These are phyloP conservation scores for Pseudomicrostroma phylloplanum DNA, from an alignment of 1,284 basidiomycete species.

Conservation along the genomic window DNA sequence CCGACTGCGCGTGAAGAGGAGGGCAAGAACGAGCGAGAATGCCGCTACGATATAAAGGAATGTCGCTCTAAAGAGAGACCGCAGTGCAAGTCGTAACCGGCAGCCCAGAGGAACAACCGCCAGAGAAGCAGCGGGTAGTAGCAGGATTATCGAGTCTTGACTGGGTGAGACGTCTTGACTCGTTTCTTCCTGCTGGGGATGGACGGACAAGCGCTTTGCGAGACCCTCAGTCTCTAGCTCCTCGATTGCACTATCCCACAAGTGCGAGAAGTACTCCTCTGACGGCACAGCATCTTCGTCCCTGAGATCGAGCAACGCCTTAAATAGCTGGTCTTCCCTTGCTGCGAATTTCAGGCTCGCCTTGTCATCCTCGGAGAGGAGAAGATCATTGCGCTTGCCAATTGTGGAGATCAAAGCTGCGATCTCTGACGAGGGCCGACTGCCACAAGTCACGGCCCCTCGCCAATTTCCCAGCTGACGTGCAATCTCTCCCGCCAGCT, in stretches of 20 bases:
- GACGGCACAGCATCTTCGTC: background rate
- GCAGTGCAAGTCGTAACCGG: background rate
- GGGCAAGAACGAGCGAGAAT: background rate
- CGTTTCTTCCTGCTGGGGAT: background rate
- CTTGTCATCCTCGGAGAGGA: background rate
- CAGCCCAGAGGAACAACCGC: background rate
- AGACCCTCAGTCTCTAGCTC: background rate
- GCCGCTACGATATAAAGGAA: background rate
- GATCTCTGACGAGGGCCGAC: background rate
- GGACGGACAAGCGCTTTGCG: background rate
- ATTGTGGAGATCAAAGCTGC: background rate
- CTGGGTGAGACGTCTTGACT: background rate
- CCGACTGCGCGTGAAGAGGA: background rate
- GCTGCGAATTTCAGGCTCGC: background rate
- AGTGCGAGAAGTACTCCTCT: background rate
- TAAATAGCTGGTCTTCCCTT: background rate
- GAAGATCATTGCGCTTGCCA: background rate
- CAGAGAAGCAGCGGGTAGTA: background rate
- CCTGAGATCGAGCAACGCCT: background rate
- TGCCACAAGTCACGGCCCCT: background rate
- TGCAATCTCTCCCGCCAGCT: constrained; percentile 1
- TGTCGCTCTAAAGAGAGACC: background rate
- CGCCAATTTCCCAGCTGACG: background rate
- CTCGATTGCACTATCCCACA: constrained; percentile 1
- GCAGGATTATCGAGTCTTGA: background rate